phyloP scores from a whole-genome alignment of 345 rosid species.

The Boechera stricta region DNA sequence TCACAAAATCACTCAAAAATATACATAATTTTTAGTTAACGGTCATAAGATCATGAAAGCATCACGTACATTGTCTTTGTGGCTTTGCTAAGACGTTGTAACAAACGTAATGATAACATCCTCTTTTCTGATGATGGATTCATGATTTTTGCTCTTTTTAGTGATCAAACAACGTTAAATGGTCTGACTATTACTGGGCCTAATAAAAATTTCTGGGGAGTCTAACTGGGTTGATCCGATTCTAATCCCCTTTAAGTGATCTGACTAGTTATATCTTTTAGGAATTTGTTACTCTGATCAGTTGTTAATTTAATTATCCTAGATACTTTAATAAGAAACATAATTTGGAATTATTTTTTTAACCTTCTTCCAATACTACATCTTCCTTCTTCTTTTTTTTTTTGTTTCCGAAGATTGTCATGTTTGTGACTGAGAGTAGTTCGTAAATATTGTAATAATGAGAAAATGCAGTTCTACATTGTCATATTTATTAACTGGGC shows the following conservation, averaged over 20 bases:
- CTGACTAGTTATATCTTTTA: not conserved
- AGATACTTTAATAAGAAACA: too few species aligned
- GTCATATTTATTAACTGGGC: conserved; percentile 7
- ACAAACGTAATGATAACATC: conserved; percentile 33
- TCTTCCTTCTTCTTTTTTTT: too few species aligned
- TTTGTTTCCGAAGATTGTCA: too few species aligned
- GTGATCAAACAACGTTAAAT: conserved; percentile 17
- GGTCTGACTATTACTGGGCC: not conserved
- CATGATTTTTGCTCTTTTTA: conserved; percentile 13
- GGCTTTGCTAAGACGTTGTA: conserved; percentile 15
- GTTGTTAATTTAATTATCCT: not conserved
- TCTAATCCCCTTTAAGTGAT: not conserved
- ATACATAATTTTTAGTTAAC: not conserved
- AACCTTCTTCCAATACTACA: too few species aligned
- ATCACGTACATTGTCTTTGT: conserved; percentile 9
- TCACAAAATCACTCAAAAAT: not conserved
- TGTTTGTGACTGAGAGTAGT: too few species aligned
- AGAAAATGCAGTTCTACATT: too few species aligned
- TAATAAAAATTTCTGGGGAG: not conserved
- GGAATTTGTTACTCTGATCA: not conserved
- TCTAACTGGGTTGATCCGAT: not conserved
- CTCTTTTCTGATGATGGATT: not conserved
- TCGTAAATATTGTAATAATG: not conserved
- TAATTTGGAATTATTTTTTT: too few species aligned
- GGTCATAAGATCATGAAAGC: conserved; percentile 31